Percentiles rank a stretch among this genome's conserved stretches.
These are phyloP conservation scores for Nigrospora osmanthi DNA, from an alignment of 2,329 filamentous ascomycete genomes.

Conservation along the genomic window DNA sequence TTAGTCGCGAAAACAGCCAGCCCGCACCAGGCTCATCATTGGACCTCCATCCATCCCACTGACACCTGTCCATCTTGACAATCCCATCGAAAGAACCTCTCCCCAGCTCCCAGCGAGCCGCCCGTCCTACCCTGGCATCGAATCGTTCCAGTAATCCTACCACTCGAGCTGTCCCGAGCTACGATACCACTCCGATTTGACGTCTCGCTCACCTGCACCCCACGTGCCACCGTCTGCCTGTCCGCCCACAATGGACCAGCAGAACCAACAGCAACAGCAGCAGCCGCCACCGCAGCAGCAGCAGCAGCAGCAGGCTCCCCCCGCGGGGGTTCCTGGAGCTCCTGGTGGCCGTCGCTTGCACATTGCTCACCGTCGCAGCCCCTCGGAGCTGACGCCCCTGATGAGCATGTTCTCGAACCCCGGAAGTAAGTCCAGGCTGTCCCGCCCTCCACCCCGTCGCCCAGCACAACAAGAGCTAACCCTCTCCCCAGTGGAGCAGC, in stretches of 20 bases:
- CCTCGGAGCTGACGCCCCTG: conserved; percentile 91
- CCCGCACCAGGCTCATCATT: background rate
- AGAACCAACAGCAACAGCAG: conserved; percentile 39
- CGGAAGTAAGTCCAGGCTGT: conserved; percentile 45
- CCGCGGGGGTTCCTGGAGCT: conserved; percentile 53
- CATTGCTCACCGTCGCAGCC: conserved; percentile 94
- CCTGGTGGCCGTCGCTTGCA: conserved; percentile 85
- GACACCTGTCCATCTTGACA: background rate
- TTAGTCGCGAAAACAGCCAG: background rate
- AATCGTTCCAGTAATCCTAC: conserved; percentile 1
- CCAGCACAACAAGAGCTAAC: background rate
- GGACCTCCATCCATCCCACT: background rate
- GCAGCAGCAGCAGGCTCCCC: conserved; percentile 36
- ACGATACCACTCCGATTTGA: conserved; percentile 5
- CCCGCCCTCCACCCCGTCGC: background rate
- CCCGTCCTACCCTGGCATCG: background rate
- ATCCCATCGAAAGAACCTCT: conserved; percentile 6
- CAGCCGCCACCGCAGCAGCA: conserved; percentile 32
- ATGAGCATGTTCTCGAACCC: conserved; percentile 81
- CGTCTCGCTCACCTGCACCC: conserved; percentile 32
- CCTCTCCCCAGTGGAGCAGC: conserved; percentile 71
- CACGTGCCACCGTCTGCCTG: conserved; percentile 31
- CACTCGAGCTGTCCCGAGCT: background rate
- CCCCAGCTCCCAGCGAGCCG: conserved; percentile 3
- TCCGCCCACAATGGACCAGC: conserved; percentile 57